Base-by-base conservation (phyloP, 352 stramenopile genomes). In the Peronosclerospora sorghi region DNA sequence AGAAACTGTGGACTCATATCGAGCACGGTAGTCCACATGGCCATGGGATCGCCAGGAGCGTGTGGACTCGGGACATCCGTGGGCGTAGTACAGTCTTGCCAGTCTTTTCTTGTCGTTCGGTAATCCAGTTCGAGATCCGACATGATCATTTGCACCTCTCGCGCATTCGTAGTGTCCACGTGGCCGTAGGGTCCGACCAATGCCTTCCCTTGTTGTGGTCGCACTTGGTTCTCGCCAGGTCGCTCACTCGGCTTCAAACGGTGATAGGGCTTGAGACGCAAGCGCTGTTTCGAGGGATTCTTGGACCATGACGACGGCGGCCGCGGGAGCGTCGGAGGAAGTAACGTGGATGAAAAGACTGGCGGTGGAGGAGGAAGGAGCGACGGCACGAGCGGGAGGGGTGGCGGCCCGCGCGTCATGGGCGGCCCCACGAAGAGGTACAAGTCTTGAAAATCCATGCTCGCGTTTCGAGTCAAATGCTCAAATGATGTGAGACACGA, bases 351-450 rank as follows among this genome's bases (percentile, higher is more conserved):
- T 19, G 41, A 32, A 10, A 39, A 26, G 14, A 40, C 21, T 44
- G 35, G 21, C 30, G 35, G 20, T 8, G 41, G 28, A 21, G 41
- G 28, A 21, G 41, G 28, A 38, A 52, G 19, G n/a, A 51, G 19
- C 18, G 42, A 44, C 36, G 48, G 42, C 19, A 51, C 9, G 12
- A 59, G 35, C 19, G 38, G 49, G 17, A 59, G 23, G 21, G 48
- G 39, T 3, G 54, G 54, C 15, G 54, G 48, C 18, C 54, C 54
- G 12, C 54, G 54, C 29, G 54, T 62, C 54, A 62, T 62, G 18
- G 54, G 54, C 19, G 54, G 54, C 4, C 54, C 54, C 4, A 62
- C 54, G 17, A 62, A 62, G 21, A 54, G 35, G 23, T 62, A 62
- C 18, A 62, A 34, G 24, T 54, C 43, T 18, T 57, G 45, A 30